phyloP scores from a whole-genome alignment of 257 asterid genomes.

The Mitragyna speciosa region DNA sequence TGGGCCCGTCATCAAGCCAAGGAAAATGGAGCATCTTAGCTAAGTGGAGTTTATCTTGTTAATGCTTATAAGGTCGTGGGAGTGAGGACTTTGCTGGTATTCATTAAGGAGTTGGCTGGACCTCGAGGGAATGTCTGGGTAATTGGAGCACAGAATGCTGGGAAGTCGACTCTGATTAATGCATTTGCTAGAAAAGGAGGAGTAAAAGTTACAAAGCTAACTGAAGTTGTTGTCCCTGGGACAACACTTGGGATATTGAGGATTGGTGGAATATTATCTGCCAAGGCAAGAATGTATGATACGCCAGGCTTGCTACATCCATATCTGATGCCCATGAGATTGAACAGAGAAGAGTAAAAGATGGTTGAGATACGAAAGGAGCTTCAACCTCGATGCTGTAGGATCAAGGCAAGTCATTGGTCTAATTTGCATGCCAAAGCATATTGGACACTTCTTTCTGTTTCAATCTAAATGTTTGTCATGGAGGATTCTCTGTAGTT shows the following conservation, averaged over 20 bases:
- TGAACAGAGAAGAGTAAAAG: slow-evolving; percentile 86
- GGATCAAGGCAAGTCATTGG: slow-evolving; percentile 69
- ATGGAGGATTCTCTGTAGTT: background rate
- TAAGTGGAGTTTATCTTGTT: slow-evolving; percentile 84
- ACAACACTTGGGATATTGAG: slow-evolving; percentile 92
- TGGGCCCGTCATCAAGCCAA: slow-evolving; percentile 91
- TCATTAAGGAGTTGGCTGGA: slow-evolving; percentile 75
- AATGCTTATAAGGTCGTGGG: slow-evolving; percentile 92
- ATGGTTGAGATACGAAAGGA: slow-evolving; percentile 92
- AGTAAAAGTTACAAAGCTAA: slow-evolving; percentile 68
- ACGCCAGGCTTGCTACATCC: slow-evolving; percentile 96
- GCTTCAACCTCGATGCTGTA: slow-evolving; percentile 79
- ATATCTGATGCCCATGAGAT: slow-evolving; percentile 72
- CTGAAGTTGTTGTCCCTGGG: slow-evolving; percentile 94
- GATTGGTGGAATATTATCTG: slow-evolving; percentile 86
- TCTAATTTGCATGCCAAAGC: slow-evolving; percentile 2
- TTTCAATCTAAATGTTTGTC: background rate
- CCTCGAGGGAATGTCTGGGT: slow-evolving; percentile 99
- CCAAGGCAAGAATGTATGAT: slow-evolving; percentile 96
- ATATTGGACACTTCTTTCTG: background rate
- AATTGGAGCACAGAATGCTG: slow-evolving; percentile 95
- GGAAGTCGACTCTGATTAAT: slow-evolving; percentile 87
- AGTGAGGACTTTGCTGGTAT: slow-evolving; percentile 69
- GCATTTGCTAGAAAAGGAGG: slow-evolving; percentile 83
- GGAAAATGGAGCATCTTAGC: slow-evolving; percentile 85